Evolutionary conservation across 2,329 filamentous ascomycete genomes (phyloP), one percentile per base, ranked within the genome.

Genomic region (Coniella lustricola): DNA sequence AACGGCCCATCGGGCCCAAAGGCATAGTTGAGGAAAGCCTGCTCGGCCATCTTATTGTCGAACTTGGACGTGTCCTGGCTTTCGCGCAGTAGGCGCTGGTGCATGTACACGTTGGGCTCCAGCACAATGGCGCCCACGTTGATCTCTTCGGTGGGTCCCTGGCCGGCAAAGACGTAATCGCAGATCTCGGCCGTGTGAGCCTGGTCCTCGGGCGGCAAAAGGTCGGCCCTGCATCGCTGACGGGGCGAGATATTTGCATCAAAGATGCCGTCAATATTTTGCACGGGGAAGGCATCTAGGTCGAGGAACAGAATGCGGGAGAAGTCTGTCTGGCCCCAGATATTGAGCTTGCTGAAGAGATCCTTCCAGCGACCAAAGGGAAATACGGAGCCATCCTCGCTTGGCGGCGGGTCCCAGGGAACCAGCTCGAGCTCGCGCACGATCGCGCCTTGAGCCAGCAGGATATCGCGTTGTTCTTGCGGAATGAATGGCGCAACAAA

Each of bases 401-500:
- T 33, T 29, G n/a, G 35, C 20, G 50, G 50, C 10, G 50, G 50
- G 35, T 50, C 47, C 47, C 50, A 52, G 8, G 50, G 47, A 17
- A 52, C 47, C 25, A 52, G 50, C 10, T 44, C 44, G 4, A 52
- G 50, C 50, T 50, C 47, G 43, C 47, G 44, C 16, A 52, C 50
- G 14, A 47, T 41, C 34, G 50, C 50, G 12, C 50, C 50, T 9
- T 49, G 48, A 14, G 48, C 48, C 17, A 16, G 44, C 14, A 53
- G 44, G 17, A 53, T 42, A 48, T 53, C 50, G 39, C 50, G 50
- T 43, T 52, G 48, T 32, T 48, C 32, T 18, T 44, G 35, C 1
- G 50, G 50, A 47, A 52, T 52, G 43, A 50, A 52, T 44, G 50
- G 50, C 3, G 50, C 50, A 31, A 48, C 48, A 44, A 53, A 53